A percentile compares a stretch with the other conserved stretches of the same genome.
phyloP scores from a whole-genome alignment of 768 basidiomycete genomes.

The Calocybe gangraenosa region DNA sequence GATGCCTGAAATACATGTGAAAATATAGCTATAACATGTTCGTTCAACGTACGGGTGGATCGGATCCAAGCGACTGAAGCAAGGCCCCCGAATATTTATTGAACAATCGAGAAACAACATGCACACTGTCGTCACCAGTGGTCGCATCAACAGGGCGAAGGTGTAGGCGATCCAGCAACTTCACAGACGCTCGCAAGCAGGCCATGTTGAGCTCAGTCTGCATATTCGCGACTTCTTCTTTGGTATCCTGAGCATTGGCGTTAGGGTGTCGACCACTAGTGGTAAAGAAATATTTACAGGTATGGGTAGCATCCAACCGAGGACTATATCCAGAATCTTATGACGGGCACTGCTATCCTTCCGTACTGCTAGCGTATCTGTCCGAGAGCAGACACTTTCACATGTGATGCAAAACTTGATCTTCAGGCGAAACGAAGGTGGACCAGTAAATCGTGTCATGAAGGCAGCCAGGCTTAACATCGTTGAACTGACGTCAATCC shows the following conservation, averaged over 20 bases:
- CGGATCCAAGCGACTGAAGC: constrained; percentile 54
- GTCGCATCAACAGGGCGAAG: constrained; percentile 54
- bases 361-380: constrained; percentile 56
- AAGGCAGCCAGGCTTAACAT: constrained; percentile 59
- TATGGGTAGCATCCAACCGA: constrained; percentile 68
- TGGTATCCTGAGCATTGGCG: constrained; percentile 24
- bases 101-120: constrained; percentile 75
- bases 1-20: constrained; percentile 27
- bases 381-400: constrained; percentile 61
- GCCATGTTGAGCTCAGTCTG: constrained; percentile 69
- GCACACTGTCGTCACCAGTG: constrained; percentile 59
- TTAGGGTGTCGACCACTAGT: neutral
- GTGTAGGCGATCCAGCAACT: constrained; percentile 70
- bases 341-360: constrained; percentile 68
- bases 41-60: constrained; percentile 33
- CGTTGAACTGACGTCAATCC: constrained; percentile 58
- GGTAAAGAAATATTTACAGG: constrained; percentile 28
- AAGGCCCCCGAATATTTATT: constrained; percentile 71
- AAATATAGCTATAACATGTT: neutral
- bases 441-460: constrained; percentile 57
- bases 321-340: constrained; percentile 68
- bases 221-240: constrained; percentile 31
- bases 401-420: constrained; percentile 72
- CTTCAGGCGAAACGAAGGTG: constrained; percentile 58
- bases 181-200: constrained; percentile 70